Evolutionary conservation across 106 monocot genomes (phyloP).

Genomic region (Iris macrosiphon): DNA sequence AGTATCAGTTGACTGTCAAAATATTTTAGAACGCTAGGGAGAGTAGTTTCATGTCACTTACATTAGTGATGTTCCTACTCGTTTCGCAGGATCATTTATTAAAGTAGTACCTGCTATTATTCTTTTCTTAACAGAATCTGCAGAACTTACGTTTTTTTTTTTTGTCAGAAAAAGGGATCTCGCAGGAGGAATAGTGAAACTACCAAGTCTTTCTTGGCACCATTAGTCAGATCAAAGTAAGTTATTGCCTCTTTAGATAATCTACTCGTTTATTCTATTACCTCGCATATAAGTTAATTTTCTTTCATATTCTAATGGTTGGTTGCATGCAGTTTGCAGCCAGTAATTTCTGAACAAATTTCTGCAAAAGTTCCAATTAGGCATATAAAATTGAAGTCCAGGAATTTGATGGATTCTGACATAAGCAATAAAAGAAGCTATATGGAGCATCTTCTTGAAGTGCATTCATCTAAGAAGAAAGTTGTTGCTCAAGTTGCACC

Average conservation of each 20-base stretch:
- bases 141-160: slow-evolving; percentile 5
- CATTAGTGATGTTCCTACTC: background rate
- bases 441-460: slow-evolving; percentile 49
- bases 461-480: slow-evolving; percentile 31
- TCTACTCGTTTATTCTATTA: background rate
- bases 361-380: slow-evolving; percentile 37
- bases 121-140: background rate
- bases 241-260: background rate
- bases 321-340: slow-evolving; percentile 26
- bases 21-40: background rate
- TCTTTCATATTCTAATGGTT: background rate
- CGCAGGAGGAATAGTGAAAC: slow-evolving; percentile 62
- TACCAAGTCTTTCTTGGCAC: slow-evolving; percentile 35
- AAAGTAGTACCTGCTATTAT: background rate
- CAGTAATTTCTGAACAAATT: slow-evolving; percentile 21
- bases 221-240: slow-evolving; percentile 41
- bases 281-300: background rate
- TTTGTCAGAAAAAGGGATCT: slow-evolving; percentile 52
- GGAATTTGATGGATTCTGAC: slow-evolving; percentile 21
- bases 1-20: background rate
- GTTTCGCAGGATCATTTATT: background rate
- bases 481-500: no score
- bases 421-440: slow-evolving; percentile 26
- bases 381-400: slow-evolving; percentile 52
- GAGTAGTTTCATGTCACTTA: background rate